Evolutionary conservation across 2,329 filamentous ascomycete species (phyloP).

Genomic region (Alternaria sp.): DNA sequence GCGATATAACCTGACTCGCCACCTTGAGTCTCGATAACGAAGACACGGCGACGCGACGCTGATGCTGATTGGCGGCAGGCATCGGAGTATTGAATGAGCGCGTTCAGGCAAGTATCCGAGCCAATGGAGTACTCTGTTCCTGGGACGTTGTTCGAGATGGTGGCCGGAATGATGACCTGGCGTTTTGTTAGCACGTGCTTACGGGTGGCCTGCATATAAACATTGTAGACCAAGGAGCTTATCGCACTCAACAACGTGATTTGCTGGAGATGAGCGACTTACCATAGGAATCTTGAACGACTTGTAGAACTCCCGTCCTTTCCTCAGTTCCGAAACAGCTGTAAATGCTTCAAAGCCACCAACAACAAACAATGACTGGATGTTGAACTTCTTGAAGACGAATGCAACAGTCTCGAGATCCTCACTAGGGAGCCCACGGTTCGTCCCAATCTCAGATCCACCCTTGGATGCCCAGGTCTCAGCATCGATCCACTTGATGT

Average conservation of each 20-base stretch:
- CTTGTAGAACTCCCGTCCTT: conserved; percentile 78
- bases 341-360: conserved; percentile 98
- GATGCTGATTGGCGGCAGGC: conserved; percentile 97
- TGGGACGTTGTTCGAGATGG: conserved; percentile 97
- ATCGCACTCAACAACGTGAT: too few relatives aligned
- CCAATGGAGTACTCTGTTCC: conserved; percentile 97
- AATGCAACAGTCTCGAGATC: conserved; percentile 84
- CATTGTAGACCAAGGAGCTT: too few relatives aligned
- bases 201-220: too few relatives aligned
- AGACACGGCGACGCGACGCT: conserved; percentile 89
- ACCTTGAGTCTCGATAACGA: conserved; percentile 97
- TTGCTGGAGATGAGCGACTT: conserved; percentile 9
- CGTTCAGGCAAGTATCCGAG: conserved; percentile 95
- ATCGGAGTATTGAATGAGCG: conserved; percentile 93
- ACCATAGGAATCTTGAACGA: conserved; percentile 89
- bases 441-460: conserved; percentile 97
- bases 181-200: conserved; percentile 18
- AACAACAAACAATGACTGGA: conserved; percentile 90
- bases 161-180: conserved; percentile 89
- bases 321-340: conserved; percentile 83
- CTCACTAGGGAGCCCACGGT: conserved; percentile 88
- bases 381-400: conserved; percentile 84
- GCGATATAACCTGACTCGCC: conserved; percentile 94
- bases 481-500: conserved; percentile 91
- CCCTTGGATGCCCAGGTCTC: conserved; percentile 96